phyloP scores from a whole-genome alignment of 192 early-diverging fungal species.

The Entomortierella beljakovae region DNA sequence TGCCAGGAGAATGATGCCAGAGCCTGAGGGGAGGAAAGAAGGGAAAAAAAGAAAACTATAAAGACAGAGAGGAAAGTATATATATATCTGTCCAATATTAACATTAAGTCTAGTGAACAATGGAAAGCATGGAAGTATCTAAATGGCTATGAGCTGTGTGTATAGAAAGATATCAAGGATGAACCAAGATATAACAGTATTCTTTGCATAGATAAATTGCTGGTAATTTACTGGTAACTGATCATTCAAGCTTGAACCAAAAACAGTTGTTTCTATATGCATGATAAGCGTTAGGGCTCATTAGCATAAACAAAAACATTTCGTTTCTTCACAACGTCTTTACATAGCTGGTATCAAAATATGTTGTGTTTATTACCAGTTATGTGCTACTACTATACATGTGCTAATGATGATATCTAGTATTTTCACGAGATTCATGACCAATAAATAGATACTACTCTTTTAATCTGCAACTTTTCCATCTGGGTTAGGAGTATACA shows the following conservation, averaged over 20 bases:
- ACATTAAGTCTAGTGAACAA: neutral
- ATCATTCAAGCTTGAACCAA: conserved; percentile 9
- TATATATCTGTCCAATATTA: too few relatives aligned
- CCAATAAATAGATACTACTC: neutral
- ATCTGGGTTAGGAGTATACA: conserved; percentile 40
- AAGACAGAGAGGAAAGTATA: neutral
- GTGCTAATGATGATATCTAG: too few relatives aligned
- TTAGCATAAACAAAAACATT: neutral
- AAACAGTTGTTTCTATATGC: neutral
- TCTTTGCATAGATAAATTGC: too few relatives aligned
- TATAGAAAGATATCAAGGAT: conserved; percentile 2
- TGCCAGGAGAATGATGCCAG: too few relatives aligned
- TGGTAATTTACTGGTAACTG: neutral
- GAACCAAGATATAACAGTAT: conserved; percentile 4
- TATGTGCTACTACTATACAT: too few relatives aligned
- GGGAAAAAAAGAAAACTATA: neutral
- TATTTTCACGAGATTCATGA: too few relatives aligned
- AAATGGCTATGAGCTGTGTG: too few relatives aligned
- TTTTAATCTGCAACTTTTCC: conserved; percentile 41
- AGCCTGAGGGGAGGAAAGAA: neutral
- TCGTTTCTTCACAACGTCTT: neutral
- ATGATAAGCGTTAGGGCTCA: neutral
- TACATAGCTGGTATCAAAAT: neutral
- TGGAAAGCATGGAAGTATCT: neutral
- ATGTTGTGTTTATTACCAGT: too few relatives aligned